These are phyloP conservation scores for Geotrichum cucujoidarum DNA, from an alignment of 1,139 yeast species.

Conservation along the genomic window DNA sequence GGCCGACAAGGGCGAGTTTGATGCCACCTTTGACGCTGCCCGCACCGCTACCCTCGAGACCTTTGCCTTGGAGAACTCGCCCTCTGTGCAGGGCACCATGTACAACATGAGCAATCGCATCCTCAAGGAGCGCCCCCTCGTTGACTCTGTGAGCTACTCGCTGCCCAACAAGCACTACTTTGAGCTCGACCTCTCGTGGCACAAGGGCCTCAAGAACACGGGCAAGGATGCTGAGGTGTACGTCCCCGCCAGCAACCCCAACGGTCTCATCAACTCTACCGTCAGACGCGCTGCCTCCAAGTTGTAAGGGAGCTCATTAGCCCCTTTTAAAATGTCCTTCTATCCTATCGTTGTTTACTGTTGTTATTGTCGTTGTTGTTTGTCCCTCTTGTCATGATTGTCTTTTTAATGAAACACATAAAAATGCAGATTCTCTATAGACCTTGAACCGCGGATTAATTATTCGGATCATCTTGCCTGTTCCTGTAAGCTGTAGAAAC, in stretches of 20 bases:
- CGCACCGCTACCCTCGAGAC: conserved; percentile 65
- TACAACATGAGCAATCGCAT: conserved; percentile 81
- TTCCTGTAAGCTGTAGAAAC: too few relatives aligned
- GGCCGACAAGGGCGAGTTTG: conserved; percentile 62
- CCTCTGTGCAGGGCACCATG: conserved; percentile 95
- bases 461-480: too few relatives aligned
- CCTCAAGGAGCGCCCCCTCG: conserved; percentile 50
- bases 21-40: conserved; percentile 54
- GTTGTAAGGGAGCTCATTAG: conserved; percentile 20
- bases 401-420: too few relatives aligned
- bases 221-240: conserved; percentile 66
- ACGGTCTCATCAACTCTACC: conserved; percentile 81
- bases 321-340: not conserved
- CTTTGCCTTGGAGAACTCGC: conserved; percentile 80
- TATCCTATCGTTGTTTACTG: too few relatives aligned
- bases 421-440: too few relatives aligned
- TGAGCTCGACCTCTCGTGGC: conserved; percentile 72
- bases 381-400: too few relatives aligned
- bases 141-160: conserved; percentile 61
- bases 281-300: conserved; percentile 52
- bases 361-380: too few relatives aligned
- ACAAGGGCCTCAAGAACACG: conserved; percentile 63
- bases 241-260: conserved; percentile 89
- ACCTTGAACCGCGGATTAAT: too few relatives aligned
- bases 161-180: conserved; percentile 91